phyloP scores from a whole-genome alignment of 306 rosid species.

The Dalbergia cultrata region DNA sequence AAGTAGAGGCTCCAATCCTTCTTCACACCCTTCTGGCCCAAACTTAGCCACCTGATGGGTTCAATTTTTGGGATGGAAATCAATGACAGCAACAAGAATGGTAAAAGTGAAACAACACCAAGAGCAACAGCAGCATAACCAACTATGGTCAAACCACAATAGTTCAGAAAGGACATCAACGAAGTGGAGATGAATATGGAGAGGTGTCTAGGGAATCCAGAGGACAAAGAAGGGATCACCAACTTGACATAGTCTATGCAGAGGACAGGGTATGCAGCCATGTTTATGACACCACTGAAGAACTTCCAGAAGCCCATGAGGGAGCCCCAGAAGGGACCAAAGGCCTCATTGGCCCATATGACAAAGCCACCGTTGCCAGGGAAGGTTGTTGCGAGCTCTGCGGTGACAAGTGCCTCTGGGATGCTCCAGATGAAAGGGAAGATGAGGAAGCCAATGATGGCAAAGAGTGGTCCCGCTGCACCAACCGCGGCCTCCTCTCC shows the following conservation, averaged over 20 bases:
- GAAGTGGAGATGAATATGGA: slow-evolving; percentile 45
- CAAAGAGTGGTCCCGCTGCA: background rate
- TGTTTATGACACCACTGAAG: background rate
- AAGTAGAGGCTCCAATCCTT: slow-evolving; percentile 62
- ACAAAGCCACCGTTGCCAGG: background rate
- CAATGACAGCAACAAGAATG: slow-evolving; percentile 53
- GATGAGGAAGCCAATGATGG: background rate
- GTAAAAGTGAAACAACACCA: slow-evolving; percentile 54
- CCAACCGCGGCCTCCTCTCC: slow-evolving; percentile 36
- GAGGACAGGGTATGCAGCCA: background rate
- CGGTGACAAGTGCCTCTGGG: background rate
- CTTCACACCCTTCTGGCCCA: slow-evolving; percentile 57
- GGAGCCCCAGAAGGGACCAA: background rate
- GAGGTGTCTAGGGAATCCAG: slow-evolving; percentile 44
- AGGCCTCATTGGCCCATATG: background rate
- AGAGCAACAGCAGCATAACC: slow-evolving; percentile 55
- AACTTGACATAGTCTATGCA: slow-evolving; percentile 45
- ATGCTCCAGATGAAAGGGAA: background rate
- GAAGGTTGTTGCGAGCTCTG: background rate
- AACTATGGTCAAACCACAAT: slow-evolving; percentile 53
- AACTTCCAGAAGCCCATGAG: background rate
- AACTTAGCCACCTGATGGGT: slow-evolving; percentile 61
- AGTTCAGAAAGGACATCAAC: slow-evolving; percentile 54
- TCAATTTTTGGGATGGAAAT: slow-evolving; percentile 57
- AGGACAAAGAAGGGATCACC: slow-evolving; percentile 53